Evolutionary conservation across 306 rosid species (phyloP).

Genomic region (Alnus rubra): DNA sequence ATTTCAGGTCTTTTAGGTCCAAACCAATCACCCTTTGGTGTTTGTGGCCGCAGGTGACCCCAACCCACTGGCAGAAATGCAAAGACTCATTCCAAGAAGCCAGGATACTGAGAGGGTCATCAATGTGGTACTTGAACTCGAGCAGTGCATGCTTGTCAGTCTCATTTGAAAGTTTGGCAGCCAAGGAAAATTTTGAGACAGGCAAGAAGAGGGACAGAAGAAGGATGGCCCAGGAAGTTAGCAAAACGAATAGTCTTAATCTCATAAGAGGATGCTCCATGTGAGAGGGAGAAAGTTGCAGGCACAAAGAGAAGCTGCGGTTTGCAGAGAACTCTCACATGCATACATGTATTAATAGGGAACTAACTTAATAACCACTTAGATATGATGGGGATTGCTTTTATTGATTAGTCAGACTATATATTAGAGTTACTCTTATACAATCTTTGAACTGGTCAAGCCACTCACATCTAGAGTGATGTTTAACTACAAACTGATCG

Average conservation of each 20-base stretch:
- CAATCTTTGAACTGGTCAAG: too few relatives aligned
- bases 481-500: too few relatives aligned
- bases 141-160: conserved; percentile 10
- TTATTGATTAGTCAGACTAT: too few relatives aligned
- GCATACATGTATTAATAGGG: too few relatives aligned
- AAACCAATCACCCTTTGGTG: conserved; percentile 17
- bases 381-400: too few relatives aligned
- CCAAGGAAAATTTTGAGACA: neutral
- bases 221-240: neutral
- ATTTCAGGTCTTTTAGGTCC: neutral
- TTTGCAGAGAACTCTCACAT: too few relatives aligned
- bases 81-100: conserved; percentile 18
- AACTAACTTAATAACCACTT: too few relatives aligned
- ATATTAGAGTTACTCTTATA: too few relatives aligned
- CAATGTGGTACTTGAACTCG: conserved; percentile 9
- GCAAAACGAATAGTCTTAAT: too few relatives aligned
- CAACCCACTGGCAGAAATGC: conserved; percentile 19
- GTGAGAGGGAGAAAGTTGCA: neutral
- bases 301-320: too few relatives aligned
- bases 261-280: neutral
- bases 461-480: too few relatives aligned
- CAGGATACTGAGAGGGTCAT: neutral
- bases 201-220: neutral
- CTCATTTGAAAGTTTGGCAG: neutral
- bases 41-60: conserved; percentile 11